Conservation (phyloP, 768 basidiomycete species). For the Russula olivacea region DNA sequence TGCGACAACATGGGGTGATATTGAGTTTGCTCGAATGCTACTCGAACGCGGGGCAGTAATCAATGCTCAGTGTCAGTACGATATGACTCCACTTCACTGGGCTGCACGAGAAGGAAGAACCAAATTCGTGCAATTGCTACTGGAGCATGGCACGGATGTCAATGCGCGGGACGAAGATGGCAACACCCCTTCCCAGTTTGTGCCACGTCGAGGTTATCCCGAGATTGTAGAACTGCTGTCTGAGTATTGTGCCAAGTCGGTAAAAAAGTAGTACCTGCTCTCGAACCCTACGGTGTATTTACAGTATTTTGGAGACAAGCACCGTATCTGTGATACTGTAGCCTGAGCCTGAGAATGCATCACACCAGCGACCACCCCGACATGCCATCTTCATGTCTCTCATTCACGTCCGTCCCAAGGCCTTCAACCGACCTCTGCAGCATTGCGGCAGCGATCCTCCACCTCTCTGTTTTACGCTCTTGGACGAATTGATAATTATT, state of each 20-base stretch:
- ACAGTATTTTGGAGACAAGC: too few species aligned
- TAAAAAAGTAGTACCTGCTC: too few species aligned
- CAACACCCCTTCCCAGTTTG: neutral
- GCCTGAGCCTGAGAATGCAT: too few species aligned
- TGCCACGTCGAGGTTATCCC: rapidly evolving
- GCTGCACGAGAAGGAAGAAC: rapidly evolving
- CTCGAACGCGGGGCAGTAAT: neutral
- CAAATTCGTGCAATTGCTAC: neutral
- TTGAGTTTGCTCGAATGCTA: neutral
- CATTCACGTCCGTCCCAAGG: too few species aligned
- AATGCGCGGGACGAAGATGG: rapidly evolving
- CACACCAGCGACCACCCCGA: too few species aligned
- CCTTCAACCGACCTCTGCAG: too few species aligned
- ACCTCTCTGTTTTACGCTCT: too few species aligned
- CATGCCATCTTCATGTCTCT: too few species aligned
- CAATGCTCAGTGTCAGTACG: neutral
- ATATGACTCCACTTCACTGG: neutral
- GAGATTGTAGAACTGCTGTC: neutral
- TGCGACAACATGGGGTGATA: neutral
- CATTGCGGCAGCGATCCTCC: too few species aligned
- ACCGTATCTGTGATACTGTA: too few species aligned
- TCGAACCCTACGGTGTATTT: too few species aligned
- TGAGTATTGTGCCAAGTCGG: neutral
- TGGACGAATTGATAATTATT: too few species aligned
- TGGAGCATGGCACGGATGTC: neutral